Conservation (phyloP, 176 grass and related monocot genomes). For the Zea luxurians region DNA sequence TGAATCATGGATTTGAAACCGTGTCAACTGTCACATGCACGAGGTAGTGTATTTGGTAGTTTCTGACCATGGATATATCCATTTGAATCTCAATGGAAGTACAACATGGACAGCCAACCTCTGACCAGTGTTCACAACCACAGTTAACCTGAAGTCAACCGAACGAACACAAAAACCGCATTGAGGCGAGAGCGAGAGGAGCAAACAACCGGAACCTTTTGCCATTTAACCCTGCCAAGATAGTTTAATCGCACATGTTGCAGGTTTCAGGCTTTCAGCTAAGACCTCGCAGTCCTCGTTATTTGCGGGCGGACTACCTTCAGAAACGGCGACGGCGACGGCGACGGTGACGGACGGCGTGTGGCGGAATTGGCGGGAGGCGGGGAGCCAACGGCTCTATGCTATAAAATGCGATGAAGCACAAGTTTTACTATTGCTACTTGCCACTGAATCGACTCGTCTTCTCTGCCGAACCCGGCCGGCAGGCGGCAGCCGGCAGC, state of each 20-base stretch:
- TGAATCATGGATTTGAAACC: too few species aligned
- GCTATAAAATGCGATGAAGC: conserved; percentile 4
- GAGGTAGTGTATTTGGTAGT: too few species aligned
- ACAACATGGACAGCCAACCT: background rate
- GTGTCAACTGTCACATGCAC: too few species aligned
- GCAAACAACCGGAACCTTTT: background rate
- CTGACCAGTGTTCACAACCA: background rate
- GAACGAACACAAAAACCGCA: background rate
- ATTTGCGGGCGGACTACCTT: background rate
- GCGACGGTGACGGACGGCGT: conserved; percentile 21
- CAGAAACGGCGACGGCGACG: background rate
- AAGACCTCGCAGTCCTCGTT: background rate
- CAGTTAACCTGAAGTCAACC: background rate
- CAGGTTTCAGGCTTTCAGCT: background rate
- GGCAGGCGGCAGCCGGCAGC: background rate
- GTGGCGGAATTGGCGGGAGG: conserved; percentile 13
- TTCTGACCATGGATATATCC: background rate
- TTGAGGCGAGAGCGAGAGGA: background rate
- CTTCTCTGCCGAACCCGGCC: background rate
- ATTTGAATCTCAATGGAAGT: background rate
- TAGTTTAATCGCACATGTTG: background rate
- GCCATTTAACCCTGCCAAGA: background rate
- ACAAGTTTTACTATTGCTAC: background rate
- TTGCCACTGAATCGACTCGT: background rate
- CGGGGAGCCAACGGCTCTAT: background rate